Evolutionary conservation across 352 stramenopile species (phyloP).

Genomic region (Aphanomyces astaci): DNA sequence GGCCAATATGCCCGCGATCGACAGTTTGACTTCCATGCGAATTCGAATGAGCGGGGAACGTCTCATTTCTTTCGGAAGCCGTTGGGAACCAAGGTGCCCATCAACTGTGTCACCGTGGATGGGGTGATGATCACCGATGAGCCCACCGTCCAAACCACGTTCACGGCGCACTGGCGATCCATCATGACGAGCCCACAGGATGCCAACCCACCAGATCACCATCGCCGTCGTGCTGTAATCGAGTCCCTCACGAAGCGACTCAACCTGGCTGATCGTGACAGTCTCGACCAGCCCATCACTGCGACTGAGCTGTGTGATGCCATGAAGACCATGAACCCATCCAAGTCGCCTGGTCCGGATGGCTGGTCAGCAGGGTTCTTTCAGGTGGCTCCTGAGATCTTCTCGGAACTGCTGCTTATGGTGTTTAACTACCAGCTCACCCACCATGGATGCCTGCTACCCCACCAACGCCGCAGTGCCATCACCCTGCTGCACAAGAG

Average conservation of each 20-base stretch:
- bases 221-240: not conserved
- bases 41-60: no score
- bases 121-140: not conserved
- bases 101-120: no score
- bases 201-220: not conserved
- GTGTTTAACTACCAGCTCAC: constrained; percentile 26
- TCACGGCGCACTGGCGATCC: not conserved
- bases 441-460: constrained; percentile 22
- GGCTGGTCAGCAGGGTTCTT: constrained; percentile 27
- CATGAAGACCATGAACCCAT: constrained; percentile 1
- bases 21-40: constrained; percentile 8
- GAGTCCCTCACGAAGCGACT: not conserved
- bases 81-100: no score
- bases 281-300: not conserved
- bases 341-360: constrained; percentile 17
- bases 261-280: not conserved
- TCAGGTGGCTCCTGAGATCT: constrained; percentile 23
- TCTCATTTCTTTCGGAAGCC: no score
- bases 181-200: not conserved
- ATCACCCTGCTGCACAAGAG: constrained; percentile 27
- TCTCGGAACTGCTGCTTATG: no score
- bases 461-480: constrained; percentile 21
- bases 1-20: not conserved
- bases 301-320: no score
- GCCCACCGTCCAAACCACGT: not conserved